These are phyloP conservation scores for Saxophila tyrrhenica DNA, from an alignment of 495 filamentous ascomycete genomes.

Conservation along the genomic window DNA sequence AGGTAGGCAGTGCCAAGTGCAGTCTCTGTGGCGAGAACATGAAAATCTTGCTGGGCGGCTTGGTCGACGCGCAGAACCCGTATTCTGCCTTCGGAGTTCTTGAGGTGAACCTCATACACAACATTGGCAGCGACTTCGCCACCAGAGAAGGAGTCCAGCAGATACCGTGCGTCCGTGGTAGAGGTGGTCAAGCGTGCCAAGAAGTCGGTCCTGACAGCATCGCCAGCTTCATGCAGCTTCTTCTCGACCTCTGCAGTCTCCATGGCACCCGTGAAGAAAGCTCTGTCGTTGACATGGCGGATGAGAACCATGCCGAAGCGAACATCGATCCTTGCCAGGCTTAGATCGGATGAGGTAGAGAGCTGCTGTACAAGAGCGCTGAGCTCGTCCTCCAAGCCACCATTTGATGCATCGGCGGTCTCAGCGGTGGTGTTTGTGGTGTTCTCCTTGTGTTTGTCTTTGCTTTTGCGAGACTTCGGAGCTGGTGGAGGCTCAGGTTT, in stretches of 20 bases:
- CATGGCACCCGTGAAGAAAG: background rate
- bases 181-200: constrained; percentile 4
- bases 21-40: background rate
- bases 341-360: background rate
- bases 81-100: background rate
- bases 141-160: background rate
- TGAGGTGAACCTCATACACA: constrained; percentile 3
- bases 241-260: background rate
- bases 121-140: background rate
- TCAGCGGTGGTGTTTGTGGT: background rate
- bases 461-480: background rate
- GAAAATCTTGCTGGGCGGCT: background rate
- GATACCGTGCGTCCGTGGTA: background rate
- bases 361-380: background rate
- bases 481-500: background rate
- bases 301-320: constrained; percentile 1
- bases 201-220: background rate
- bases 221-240: background rate
- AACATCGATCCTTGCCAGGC: background rate
- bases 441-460: background rate
- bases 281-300: background rate
- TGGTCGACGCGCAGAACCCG: background rate
- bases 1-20: constrained; percentile 28
- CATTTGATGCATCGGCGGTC: too few species aligned
- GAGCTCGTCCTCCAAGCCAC: background rate